These are phyloP conservation scores for Leccinum longicurvipes DNA, from an alignment of 768 basidiomycete species.

Conservation along the genomic window DNA sequence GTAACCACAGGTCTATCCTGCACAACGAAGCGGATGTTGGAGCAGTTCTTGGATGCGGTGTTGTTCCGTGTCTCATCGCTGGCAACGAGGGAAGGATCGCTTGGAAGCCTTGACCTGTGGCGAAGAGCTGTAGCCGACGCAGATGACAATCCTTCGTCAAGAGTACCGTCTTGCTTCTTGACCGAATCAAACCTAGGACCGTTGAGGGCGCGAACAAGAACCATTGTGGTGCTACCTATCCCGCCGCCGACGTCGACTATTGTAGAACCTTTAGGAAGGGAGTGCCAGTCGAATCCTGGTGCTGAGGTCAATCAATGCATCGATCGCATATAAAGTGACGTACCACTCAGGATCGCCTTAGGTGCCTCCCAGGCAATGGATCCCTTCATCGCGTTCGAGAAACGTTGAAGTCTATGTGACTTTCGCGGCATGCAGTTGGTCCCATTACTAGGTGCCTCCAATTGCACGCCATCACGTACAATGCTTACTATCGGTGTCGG, in stretches of 20 bases:
- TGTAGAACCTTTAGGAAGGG: slow-evolving; percentile 46
- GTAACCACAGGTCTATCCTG: slow-evolving; percentile 59
- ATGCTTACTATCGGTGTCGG: not conserved
- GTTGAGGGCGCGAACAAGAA: slow-evolving; percentile 39
- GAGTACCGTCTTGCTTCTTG: slow-evolving; percentile 1
- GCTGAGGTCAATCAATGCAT: not conserved
- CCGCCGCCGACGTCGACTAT: slow-evolving; percentile 73
- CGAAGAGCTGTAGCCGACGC: not conserved
- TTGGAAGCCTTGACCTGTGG: not conserved
- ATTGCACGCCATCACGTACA: not conserved
- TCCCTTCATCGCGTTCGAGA: slow-evolving; percentile 74
- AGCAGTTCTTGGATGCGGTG: slow-evolving; percentile 6
- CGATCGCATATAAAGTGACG: slow-evolving; percentile 6
- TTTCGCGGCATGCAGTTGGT: slow-evolving; percentile 23
- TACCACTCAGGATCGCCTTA: slow-evolving; percentile 54
- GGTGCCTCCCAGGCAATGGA: slow-evolving; percentile 70
- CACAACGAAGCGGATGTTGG: slow-evolving; percentile 49
- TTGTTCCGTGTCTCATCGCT: slow-evolving; percentile 10
- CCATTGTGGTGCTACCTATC: slow-evolving; percentile 51
- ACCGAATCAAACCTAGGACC: not conserved
- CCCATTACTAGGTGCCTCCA: not conserved
- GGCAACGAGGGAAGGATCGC: not conserved
- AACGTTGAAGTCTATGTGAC: slow-evolving; percentile 57
- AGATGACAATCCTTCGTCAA: not conserved
- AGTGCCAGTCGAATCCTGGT: slow-evolving; percentile 57